Conservation (phyloP, 768 basidiomycete genomes). For the Tulasnella sp. region DNA sequence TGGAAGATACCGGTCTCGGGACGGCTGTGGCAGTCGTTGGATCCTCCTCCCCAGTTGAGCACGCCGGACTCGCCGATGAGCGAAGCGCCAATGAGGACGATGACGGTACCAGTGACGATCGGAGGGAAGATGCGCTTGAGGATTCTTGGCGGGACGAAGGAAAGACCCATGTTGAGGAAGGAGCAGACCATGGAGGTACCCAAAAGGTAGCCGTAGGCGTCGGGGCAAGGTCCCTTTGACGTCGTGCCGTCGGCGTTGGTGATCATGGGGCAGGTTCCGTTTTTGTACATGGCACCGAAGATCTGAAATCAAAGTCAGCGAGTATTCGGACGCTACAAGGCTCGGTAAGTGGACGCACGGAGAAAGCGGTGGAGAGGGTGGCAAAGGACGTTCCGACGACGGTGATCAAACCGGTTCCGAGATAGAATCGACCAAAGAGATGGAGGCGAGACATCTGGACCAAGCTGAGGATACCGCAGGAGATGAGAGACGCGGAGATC, state of each 20-base stretch:
- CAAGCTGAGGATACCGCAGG: conserved; percentile 63
- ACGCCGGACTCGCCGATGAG: conserved; percentile 65
- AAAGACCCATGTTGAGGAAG: conserved; percentile 67
- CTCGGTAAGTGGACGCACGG: conserved; percentile 31
- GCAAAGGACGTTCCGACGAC: conserved; percentile 77
- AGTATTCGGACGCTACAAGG: neutral
- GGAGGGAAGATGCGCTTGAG: conserved; percentile 18
- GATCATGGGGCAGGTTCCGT: conserved; percentile 62
- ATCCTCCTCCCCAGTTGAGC: conserved; percentile 76
- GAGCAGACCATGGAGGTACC: conserved; percentile 72
- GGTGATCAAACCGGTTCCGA: conserved; percentile 70
- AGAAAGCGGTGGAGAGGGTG: conserved; percentile 59
- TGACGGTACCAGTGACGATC: conserved; percentile 40
- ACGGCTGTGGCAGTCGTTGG: conserved; percentile 52
- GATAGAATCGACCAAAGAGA: conserved; percentile 33
- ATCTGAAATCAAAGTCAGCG: conserved; percentile 31
- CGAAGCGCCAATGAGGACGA: conserved; percentile 68
- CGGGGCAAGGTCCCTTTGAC: conserved; percentile 53
- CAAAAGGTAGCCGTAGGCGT: conserved; percentile 68
- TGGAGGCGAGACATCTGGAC: conserved; percentile 66
- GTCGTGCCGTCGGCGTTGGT: conserved; percentile 46
- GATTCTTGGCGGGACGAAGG: conserved; percentile 47
- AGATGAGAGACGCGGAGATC: conserved; percentile 71
- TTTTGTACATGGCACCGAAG: conserved; percentile 62
- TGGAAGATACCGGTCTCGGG: conserved; percentile 55